Base-by-base conservation (phyloP, 768 basidiomycete genomes). In the Boletus pseudo-olivaceus region DNA sequence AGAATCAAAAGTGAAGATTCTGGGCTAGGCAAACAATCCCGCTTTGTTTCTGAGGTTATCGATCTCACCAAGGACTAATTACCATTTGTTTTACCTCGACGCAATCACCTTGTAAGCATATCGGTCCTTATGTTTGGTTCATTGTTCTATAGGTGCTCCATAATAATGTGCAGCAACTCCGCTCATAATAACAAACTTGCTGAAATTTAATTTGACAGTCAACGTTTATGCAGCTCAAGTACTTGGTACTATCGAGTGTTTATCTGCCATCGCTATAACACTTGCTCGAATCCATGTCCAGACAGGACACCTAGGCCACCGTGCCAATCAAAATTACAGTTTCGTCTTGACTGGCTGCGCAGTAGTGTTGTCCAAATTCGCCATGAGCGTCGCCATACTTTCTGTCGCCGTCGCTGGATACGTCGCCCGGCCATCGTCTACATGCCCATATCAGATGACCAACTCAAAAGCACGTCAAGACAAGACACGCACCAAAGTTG, bases 341-440 rank as follows among this genome's bases (percentile, higher is more conserved):
- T 82, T 84, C 19, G 84, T 73, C 71, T 82, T 84, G 34, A 67
- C 66, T 15, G 61, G 60, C 30, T 70, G 73, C 5, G 4, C 52
- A 49, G 53, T 49, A 9, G 56, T 67, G 15, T 72, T 72, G 11
- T 72, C 71, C 58, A 88, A 81, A 73, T 88, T 88, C 44, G 72
- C 78, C 58, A 88, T 74, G 30, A 88, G 84, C 72, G 88, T 85
- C 69, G 87, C 80, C 62, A 94, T 76, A 34, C 91, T 82, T 66
- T 98, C 94, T 29, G 81, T 74, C 7, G 85, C 78, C 8, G 85
- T 81, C 7, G 79, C 65, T 0, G 95, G 97, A 72, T 97, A 74
- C 11, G 92, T 95, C 12, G 93, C 82, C 27, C 89, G 84, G 4
- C 83, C 87, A 64, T 93, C 90, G 61, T 87, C 90, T 91, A 40